These are phyloP conservation scores for Coprinellus micaceus DNA, from an alignment of 768 basidiomycete species.

Conservation along the genomic window DNA sequence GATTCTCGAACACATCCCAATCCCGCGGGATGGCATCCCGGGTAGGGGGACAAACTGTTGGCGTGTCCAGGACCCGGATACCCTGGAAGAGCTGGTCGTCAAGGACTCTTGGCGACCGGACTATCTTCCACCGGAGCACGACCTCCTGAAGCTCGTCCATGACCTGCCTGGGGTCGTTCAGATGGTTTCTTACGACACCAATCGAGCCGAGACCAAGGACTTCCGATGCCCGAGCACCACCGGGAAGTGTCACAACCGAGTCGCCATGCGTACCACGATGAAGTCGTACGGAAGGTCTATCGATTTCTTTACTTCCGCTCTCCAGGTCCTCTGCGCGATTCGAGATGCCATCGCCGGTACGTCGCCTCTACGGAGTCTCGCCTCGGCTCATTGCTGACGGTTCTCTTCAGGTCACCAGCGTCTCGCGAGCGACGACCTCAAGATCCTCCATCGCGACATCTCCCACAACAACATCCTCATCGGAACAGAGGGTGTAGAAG, in stretches of 20 bases:
- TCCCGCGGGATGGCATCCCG: background rate
- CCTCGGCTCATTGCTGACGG: background rate
- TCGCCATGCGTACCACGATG: background rate
- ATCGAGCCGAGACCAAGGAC: background rate
- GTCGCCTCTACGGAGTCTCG: background rate
- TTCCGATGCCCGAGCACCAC: background rate
- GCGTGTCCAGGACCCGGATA: background rate
- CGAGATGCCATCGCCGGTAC: conserved; percentile 14
- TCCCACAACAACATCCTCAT: conserved; percentile 1
- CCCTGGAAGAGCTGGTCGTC: background rate
- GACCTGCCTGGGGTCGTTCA: background rate
- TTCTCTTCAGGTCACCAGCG: background rate
- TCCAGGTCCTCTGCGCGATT: conserved; percentile 7
- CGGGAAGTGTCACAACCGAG: background rate
- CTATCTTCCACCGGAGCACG: background rate
- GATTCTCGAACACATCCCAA: too few relatives aligned
- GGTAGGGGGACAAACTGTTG: background rate
- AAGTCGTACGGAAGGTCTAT: conserved; percentile 10
- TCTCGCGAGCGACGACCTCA: background rate
- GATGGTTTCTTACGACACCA: background rate
- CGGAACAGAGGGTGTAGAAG: background rate
- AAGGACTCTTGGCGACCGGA: background rate
- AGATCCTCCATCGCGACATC: conserved; percentile 1
- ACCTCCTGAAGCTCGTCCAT: background rate
- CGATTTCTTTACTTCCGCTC: background rate